These are phyloP conservation scores for Fusarium temperatum DNA, from an alignment of 2,329 filamentous ascomycete species.

Conservation along the genomic window DNA sequence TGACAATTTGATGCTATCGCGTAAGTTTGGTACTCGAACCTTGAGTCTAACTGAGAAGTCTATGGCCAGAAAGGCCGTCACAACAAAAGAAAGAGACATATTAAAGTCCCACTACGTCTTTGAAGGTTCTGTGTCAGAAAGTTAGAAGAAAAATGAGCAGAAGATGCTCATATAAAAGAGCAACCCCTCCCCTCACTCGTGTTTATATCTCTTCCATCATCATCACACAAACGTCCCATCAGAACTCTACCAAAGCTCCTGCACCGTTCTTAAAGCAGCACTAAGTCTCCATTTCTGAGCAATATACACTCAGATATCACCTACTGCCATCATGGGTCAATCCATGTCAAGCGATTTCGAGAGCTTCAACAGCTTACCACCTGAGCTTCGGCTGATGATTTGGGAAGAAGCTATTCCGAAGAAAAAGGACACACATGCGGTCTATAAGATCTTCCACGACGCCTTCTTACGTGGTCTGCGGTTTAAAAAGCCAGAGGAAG, in stretches of 20 bases:
- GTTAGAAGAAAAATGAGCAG: background rate
- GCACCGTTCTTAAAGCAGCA: too few species aligned
- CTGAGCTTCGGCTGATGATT: background rate
- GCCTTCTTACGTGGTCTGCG: background rate
- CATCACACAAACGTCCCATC: background rate
- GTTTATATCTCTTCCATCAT: background rate
- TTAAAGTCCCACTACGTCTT: background rate
- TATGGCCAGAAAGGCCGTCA: background rate
- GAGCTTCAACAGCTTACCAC: background rate
- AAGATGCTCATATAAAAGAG: background rate
- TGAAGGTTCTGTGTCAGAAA: background rate
- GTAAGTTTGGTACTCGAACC: background rate
- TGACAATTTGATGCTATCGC: background rate
- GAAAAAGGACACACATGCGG: background rate
- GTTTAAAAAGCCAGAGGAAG: background rate
- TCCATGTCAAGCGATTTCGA: background rate
- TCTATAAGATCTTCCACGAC: background rate
- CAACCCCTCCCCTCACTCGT: background rate
- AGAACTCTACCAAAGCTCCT: background rate
- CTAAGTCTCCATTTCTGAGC: too few species aligned
- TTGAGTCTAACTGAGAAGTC: background rate
- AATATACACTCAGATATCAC: background rate
- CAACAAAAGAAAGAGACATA: too few species aligned
- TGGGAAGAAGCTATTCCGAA: slow-evolving; percentile 2
- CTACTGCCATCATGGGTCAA: background rate